phyloP scores from a whole-genome alignment of 2,329 filamentous ascomycete species.

The Penicillium sp. region DNA sequence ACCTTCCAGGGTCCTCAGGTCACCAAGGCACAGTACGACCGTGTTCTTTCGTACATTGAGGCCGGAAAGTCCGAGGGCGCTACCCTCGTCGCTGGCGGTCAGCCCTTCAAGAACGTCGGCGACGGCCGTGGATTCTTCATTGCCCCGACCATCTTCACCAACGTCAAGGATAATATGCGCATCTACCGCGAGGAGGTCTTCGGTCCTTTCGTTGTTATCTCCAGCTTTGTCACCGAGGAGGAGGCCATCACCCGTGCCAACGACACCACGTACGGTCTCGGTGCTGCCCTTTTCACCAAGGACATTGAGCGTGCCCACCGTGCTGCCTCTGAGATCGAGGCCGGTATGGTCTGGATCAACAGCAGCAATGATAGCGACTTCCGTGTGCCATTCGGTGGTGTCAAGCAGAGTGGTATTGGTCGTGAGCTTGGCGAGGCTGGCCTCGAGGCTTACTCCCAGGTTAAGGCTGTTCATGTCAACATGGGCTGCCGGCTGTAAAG shows the following conservation, averaged over 20 bases:
- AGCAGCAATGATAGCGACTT: conserved; percentile 52
- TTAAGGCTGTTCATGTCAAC: conserved; percentile 54
- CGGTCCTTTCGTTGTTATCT: conserved; percentile 61
- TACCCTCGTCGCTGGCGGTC: conserved; percentile 64
- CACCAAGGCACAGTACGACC: conserved; percentile 38
- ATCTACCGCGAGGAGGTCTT: conserved; percentile 65
- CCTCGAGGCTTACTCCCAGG: conserved; percentile 61
- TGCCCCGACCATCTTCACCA: conserved; percentile 58
- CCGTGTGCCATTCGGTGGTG: conserved; percentile 60
- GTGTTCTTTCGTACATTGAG: conserved; percentile 69
- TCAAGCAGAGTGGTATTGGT: conserved; percentile 64
- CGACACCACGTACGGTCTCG: conserved; percentile 47
- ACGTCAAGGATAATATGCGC: conserved; percentile 58
- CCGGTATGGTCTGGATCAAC: conserved; percentile 72
- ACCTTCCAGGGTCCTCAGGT: conserved; percentile 40
- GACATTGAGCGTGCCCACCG: conserved; percentile 64
- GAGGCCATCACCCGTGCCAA: conserved; percentile 60
- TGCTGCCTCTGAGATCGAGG: conserved; percentile 57
- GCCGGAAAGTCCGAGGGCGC: conserved; percentile 70
- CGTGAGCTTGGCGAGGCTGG: conserved; percentile 62
- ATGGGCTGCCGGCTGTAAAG: conserved; percentile 42
- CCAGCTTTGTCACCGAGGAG: conserved; percentile 59
- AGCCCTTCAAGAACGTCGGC: conserved; percentile 54
- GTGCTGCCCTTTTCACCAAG: conserved; percentile 42
- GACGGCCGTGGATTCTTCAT: conserved; percentile 66